Conservation (phyloP, 225 moss, liverwort and hornwort species). For the Polytrichum commune region DNA sequence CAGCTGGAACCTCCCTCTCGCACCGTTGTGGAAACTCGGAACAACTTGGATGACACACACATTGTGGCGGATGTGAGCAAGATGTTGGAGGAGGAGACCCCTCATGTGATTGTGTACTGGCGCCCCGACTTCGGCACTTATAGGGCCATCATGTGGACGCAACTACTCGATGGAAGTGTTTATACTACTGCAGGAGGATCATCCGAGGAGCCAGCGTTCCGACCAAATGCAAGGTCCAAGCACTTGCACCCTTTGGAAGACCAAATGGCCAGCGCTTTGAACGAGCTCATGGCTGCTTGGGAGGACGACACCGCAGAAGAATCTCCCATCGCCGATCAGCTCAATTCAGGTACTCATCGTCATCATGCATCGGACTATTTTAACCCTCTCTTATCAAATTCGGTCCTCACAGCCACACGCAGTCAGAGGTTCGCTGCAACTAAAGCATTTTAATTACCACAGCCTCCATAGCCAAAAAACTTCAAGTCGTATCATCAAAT, state of each 20-base stretch:
- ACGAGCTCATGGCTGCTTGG: conserved; percentile 19
- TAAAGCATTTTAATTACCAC: too few relatives aligned
- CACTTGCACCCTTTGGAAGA: background rate
- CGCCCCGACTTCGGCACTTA: conserved; percentile 50
- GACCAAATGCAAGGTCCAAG: conserved; percentile 9
- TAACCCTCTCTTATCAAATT: too few relatives aligned
- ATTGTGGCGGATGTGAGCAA: conserved; percentile 35
- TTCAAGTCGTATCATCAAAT: too few relatives aligned
- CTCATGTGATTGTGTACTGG: conserved; percentile 47
- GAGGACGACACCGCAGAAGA: conserved; percentile 30
- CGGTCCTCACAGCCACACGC: too few relatives aligned
- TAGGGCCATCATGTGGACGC: conserved; percentile 29
- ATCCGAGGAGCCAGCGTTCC: conserved; percentile 11
- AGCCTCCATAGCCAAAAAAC: too few relatives aligned
- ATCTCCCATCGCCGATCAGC: conserved; percentile 16
- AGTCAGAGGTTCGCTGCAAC: too few relatives aligned
- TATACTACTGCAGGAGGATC: background rate
- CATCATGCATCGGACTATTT: too few relatives aligned
- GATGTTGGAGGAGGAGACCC: conserved; percentile 26
- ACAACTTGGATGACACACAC: conserved; percentile 27
- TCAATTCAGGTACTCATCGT: conserved; percentile 18
- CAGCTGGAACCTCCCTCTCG: conserved; percentile 29
- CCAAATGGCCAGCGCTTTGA: background rate
- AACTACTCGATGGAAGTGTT: conserved; percentile 9
- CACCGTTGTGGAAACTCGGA: conserved; percentile 41